Evolutionary conservation across 2,329 filamentous ascomycete genomes (phyloP), one percentile per base, ranked within the genome.

Genomic region (Phoma sp.): DNA sequence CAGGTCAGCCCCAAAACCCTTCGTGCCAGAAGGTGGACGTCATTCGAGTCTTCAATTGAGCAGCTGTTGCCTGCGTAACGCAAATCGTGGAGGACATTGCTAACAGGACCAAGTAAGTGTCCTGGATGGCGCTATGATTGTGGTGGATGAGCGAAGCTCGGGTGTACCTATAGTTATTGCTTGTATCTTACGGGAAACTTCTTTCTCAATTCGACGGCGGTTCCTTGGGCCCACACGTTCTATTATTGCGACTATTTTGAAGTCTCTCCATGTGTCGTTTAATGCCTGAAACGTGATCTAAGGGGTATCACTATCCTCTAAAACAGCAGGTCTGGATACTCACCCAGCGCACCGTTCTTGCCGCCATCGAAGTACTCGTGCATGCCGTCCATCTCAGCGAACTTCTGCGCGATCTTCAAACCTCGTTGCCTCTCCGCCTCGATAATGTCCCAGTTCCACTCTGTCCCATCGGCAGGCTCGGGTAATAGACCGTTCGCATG

Each of bases 401-500:
- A 87, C 36, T 82, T 79, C 63, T 80, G 76, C 4, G 85, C 84
- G 27, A 85, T 74, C 54, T 77, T 74, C 65, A 88, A 59, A 0
- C 85, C 86, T 37, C 82, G 75, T 44, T 80, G 54, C 31, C 85
- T 76, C 70, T 87, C 83, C 54, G 78, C 74, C 62, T 88, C 85
- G 55, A 88, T 84, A 19, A 78, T 76, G 50, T 85, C 81, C 85
- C 85, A 88, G 3, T 80, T 81, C 85, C 85, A 87, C 27, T 80
- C 77, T 6, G 56, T 57, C 3, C 77, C 76, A 6, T 64, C 62
- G 60, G 70, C 73, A 0, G 63, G 57, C 41, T 77, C 55, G 8
- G 72, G 69, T 27, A 73, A 57, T 15, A 70, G 52, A n/a, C 38
- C 48, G 31, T 63, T 55, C 6, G 38, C 19, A 25, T 58, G 45